phyloP scores from a whole-genome alignment of 148 eudicot species.

The Chenopodium berlandieri region DNA sequence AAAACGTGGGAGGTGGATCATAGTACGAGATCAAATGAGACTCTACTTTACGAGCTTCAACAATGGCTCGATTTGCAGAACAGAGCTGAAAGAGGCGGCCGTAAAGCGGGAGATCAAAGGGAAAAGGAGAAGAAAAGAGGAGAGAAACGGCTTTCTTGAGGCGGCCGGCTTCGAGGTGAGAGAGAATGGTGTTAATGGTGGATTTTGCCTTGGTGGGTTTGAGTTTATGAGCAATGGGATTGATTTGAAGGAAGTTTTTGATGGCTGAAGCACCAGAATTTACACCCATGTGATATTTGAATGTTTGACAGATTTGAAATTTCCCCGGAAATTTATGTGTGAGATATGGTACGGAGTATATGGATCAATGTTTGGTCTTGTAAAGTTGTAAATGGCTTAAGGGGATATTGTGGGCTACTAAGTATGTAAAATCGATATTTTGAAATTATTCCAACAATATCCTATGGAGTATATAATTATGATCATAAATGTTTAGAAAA shows the following conservation, averaged over 20 bases:
- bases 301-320: background rate
- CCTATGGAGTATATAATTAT: no score
- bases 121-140: conserved; percentile 53
- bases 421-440: no score
- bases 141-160: conserved; percentile 52
- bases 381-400: no score
- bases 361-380: no score
- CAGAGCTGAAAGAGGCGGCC: conserved; percentile 60
- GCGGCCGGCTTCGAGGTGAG: conserved; percentile 41
- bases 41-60: conserved; percentile 69
- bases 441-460: no score
- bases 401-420: no score
- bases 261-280: conserved; percentile 19
- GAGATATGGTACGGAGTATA: no score
- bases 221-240: conserved; percentile 7
- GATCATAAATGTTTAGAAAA: no score
- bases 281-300: conserved; percentile 24
- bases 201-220: conserved; percentile 26
- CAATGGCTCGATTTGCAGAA: conserved; percentile 37
- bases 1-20: conserved; percentile 56
- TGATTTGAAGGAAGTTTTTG: conserved; percentile 27
- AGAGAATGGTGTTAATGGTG: conserved; percentile 35
- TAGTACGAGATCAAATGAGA: conserved; percentile 54
- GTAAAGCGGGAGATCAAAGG: conserved; percentile 53
- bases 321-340: background rate